Conservation (phyloP, 306 rosid species). For the Medicago ruthenica region DNA sequence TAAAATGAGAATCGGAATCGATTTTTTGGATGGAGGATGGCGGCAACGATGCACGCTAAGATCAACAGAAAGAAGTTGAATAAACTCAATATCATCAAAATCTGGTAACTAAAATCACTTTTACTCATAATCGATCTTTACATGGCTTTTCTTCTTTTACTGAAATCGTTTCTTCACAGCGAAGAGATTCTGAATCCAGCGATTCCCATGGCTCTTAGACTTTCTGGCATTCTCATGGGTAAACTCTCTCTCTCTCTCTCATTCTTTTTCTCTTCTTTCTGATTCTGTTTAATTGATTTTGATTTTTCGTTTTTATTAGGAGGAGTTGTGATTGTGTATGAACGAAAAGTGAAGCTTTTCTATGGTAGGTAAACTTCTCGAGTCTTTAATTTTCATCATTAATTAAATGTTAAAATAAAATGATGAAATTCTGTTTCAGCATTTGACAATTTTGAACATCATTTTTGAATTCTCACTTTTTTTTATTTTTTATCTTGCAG, state of each 20-base stretch:
- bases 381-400: neutral
- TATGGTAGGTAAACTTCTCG: slow-evolving; percentile 60
- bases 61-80: slow-evolving; percentile 71
- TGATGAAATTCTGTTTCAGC: neutral
- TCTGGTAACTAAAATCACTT: slow-evolving; percentile 82
- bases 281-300: slow-evolving; percentile 5
- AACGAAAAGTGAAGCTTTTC: slow-evolving; percentile 81
- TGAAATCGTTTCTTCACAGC: slow-evolving; percentile 44
- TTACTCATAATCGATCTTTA: neutral
- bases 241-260: neutral
- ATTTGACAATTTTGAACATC: neutral
- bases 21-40: slow-evolving; percentile 42
- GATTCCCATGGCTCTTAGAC: slow-evolving; percentile 96
- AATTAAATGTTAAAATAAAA: neutral
- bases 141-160: neutral
- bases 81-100: slow-evolving; percentile 70
- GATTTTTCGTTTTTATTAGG: slow-evolving; percentile 50
- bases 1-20: neutral
- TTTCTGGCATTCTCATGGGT: slow-evolving; percentile 98
- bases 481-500: slow-evolving; percentile 51
- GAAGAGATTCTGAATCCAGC: slow-evolving; percentile 91
- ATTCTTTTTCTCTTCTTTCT: neutral
- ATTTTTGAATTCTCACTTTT: slow-evolving; percentile 19
- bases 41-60: slow-evolving; percentile 58
- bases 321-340: slow-evolving; percentile 90